Evolutionary conservation across 106 monocot species (phyloP).

Genomic region (Alisma plantagoaquatica): DNA sequence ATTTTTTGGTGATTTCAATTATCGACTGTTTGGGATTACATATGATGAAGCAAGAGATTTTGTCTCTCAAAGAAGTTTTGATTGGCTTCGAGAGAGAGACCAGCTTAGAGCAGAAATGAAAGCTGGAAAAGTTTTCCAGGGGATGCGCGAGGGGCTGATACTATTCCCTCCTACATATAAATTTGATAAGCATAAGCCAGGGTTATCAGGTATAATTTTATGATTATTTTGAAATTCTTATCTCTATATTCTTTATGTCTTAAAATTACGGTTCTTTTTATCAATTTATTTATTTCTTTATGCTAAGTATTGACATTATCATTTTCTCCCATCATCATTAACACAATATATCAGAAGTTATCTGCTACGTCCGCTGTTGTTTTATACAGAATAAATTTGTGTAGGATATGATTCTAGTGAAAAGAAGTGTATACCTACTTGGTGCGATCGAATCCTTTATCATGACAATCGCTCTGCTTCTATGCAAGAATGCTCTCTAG

Average conservation of each 20-base stretch:
- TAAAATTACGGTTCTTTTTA: too few relatives aligned
- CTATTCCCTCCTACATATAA: conserved; percentile 76
- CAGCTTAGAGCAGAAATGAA: conserved; percentile 72
- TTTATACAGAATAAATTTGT: too few relatives aligned
- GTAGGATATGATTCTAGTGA: conserved; percentile 64
- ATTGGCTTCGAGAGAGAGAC: conserved; percentile 64
- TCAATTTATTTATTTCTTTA: too few relatives aligned
- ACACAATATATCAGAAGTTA: too few relatives aligned
- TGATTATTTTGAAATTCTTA: too few relatives aligned
- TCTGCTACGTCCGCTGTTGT: too few relatives aligned
- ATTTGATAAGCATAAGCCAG: conserved; percentile 51
- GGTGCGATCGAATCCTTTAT: conserved; percentile 66
- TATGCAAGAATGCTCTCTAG: conserved; percentile 41
- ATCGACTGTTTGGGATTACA: conserved; percentile 45
- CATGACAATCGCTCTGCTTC: conserved; percentile 45
- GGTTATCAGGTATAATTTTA: conserved; percentile 47
- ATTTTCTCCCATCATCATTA: too few relatives aligned
- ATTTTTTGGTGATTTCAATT: conserved; percentile 72
- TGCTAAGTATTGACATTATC: too few relatives aligned
- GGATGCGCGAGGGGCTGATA: conserved; percentile 68
- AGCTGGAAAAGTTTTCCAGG: conserved; percentile 71
- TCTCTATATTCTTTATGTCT: too few relatives aligned
- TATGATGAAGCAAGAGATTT: conserved; percentile 72
- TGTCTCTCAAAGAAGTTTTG: conserved; percentile 64
- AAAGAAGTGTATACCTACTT: conserved; percentile 62